Evolutionary conservation across 345 rosid species (phyloP).

Genomic region (Hibiscus trionum): DNA sequence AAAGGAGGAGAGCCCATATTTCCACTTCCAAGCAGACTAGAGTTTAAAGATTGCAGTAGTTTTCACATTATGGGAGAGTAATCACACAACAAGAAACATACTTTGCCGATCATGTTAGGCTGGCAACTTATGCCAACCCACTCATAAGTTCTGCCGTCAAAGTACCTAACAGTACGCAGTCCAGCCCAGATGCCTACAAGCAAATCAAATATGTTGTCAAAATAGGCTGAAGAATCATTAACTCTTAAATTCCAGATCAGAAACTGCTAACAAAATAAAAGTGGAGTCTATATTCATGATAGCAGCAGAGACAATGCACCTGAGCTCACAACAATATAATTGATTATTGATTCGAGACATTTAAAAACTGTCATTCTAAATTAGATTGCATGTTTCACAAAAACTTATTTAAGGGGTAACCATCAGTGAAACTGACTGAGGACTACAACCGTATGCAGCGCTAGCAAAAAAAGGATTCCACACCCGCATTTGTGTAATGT

Average conservation of each 20-base stretch:
- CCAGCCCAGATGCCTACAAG: slow-evolving; percentile 94
- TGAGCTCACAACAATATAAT: not conserved
- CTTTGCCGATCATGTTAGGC: slow-evolving; percentile 83
- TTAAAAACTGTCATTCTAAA: not conserved
- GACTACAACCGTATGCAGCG: not conserved
- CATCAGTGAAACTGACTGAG: not conserved
- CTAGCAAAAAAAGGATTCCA: not conserved
- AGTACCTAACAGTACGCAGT: slow-evolving; percentile 84
- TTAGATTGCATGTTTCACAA: not conserved
- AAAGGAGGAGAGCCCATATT: not conserved
- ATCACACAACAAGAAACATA: slow-evolving; percentile 13
- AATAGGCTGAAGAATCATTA: not conserved
- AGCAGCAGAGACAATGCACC: not conserved
- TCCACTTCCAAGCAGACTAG: slow-evolving; percentile 1
- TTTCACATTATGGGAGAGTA: not conserved
- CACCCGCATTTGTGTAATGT: not conserved
- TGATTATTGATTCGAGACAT: not conserved
- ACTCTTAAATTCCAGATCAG: not conserved
- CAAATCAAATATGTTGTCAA: slow-evolving; percentile 1
- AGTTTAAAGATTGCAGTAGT: not conserved
- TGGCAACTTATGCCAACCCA: slow-evolving; percentile 98
- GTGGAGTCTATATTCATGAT: not conserved
- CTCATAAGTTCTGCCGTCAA: slow-evolving; percentile 92
- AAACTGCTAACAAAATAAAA: not conserved
- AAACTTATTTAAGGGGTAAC: not conserved